Base-by-base conservation (phyloP, 495 filamentous ascomycete species). In the Penicillium simplicissimum region DNA sequence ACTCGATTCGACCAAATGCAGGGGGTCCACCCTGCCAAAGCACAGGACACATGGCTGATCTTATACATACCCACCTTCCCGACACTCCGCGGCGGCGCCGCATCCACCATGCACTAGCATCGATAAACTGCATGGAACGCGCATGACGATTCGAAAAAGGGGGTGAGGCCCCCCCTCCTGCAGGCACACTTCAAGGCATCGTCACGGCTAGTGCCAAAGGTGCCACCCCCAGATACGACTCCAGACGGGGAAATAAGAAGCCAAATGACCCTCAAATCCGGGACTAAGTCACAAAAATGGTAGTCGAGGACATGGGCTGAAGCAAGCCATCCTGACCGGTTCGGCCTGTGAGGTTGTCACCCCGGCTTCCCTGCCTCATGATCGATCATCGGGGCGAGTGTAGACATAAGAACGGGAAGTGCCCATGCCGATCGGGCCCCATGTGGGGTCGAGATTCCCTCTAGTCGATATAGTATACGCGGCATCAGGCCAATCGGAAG, bases 141-240 rank as follows among this genome's bases (percentile, higher is more conserved):
- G 33, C 56, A 58, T 58, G 43, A 49, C 56, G 37, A 51, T 42
- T 48, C 3, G 48, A 23, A 58, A 58, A 25, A 31, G 47, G 55
- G 56, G 43, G 56, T 58, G 28, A 43, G 17, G n/a, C 43, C 47
- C 21, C 21, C 35, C 34, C 10, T 11, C 21, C 8, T 38, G 23
- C 21, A n/a, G 17, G 33, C 48, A 36, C 43, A 36, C 45, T 21
- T 36, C 23, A 43, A 38, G 19, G 15, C 56, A 58, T 58, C 34
- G 33, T 15, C 25, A 21, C 36, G 11, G 49, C 52, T 58, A 51
- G 51, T 15, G 25, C 17, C 28, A n/a, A 28, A 48, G 63, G 63
- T 68, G 42, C 52, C 52, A 71, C 67, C 55, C 64, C 60, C 48
- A 35, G 56, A 61, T 71, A 66, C 67, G 55, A 71, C 69, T 62